Evolutionary conservation across 139 green algal genomes (phyloP), one percentile per base, ranked within the genome.

Genomic region (Chlamydomonas incerta): DNA sequence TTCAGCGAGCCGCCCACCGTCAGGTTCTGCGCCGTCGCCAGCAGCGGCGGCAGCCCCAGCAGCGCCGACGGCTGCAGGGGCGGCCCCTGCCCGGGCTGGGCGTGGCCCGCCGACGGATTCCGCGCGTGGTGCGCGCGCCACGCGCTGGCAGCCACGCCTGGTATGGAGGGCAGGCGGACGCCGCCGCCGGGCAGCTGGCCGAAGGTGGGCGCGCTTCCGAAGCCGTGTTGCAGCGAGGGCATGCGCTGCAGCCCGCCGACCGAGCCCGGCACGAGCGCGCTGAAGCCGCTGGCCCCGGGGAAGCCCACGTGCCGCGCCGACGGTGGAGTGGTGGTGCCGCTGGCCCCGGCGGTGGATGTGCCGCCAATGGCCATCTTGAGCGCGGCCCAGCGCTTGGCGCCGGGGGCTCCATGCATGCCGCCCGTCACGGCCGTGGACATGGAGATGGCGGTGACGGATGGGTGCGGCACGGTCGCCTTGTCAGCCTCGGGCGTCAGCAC

Each of bases 181-280:
- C 21, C 41, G 8, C 41, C 41, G 41, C 41, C 41, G 6, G 41
- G 41, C 6, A 50, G 41, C 41, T 50, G 41, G 6, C 6, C 8
- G 55, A 60, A 24, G 55, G 60, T 15, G 18, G 8, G 23, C 60
- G 60, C 28, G 81, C 57, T 34, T 34, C 21, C 81, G 31, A 37
- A 81, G 60, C 81, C 70, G 37, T 68, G 70, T 69, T 50, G 79
- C 33, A 72, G n/a, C 67, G 67, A 72, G 33, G 67, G 67, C 67
- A 72, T 37, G 65, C 31, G 65, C n/a, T 71, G 65, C n/a, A 71
- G n/a, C 14, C 26, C 31, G 33, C 1, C 18, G 67, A 15, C 18
- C 28, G 60, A 66, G 60, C 60, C 9, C 17, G 8, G 28, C 18
- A 11, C 26, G 55, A 62, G 11, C 55, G 2, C 55, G 20, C 20